Evolutionary conservation across 2,329 filamentous ascomycete genomes (phyloP).

Genomic region (Colletotrichum agaves): DNA sequence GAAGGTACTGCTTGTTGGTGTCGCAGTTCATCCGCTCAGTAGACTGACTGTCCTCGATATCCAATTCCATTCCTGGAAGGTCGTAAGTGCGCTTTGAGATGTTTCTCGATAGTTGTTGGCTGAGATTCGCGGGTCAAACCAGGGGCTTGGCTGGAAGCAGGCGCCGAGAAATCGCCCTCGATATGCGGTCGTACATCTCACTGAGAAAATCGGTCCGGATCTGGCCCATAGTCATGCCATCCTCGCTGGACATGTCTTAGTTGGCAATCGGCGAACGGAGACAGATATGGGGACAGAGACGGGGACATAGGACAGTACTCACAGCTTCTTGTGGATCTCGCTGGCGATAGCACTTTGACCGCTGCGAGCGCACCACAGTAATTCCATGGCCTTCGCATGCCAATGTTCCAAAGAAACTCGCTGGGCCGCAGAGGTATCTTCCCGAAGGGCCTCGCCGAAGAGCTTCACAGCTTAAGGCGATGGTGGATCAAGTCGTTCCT

Average conservation of each 20-base stretch:
- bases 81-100: no score
- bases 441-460: background rate
- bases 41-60: no score
- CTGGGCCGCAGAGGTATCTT: background rate
- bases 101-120: background rate
- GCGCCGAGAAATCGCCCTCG: background rate
- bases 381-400: background rate
- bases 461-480: background rate
- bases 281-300: background rate
- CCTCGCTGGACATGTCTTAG: background rate
- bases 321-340: background rate
- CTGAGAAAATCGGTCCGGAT: background rate
- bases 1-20: no score
- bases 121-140: background rate
- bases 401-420: background rate
- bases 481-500: background rate
- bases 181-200: background rate
- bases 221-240: background rate
- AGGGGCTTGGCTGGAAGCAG: background rate
- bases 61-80: no score
- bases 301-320: background rate
- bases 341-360: background rate
- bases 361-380: background rate
- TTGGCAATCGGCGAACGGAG: background rate
- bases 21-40: no score